Base-by-base conservation (phyloP, 306 rosid species). In the Rosa lucieae region DNA sequence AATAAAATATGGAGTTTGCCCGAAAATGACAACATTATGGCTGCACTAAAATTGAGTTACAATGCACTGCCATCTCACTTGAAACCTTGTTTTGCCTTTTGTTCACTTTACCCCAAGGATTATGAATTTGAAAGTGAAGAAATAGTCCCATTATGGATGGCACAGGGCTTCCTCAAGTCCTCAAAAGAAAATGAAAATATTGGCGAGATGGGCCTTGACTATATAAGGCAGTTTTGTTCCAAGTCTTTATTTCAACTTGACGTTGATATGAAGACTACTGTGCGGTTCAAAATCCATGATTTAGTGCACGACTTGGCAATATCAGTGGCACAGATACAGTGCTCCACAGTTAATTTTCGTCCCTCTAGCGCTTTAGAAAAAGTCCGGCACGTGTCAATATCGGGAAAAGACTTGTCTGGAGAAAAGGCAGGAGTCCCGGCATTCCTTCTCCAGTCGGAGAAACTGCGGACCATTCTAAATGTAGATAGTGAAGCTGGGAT, bases 261-360 rank as follows among this genome's bases (percentile, higher is more conserved):
- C 3, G 0, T 1, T 1, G 21, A 52, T 52, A 0, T 1, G 0
- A 52, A 52, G n/a, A 52, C 59, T 52, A 2, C 0, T 4, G 2
- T 52, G 21, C 1, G 0, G 6, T 52, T 52, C n/a, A 52, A 52
- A 6, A 17, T 52, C 1, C 59, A 52, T 18, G 59, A 17, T 52
- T 18, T 52, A 52, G 59, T 52, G 20, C 59, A 52, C 0, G 9
- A 52, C 2, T 52, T 52, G 17, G 59, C 59, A 18, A 52, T 17
- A 17, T 3, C 20, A 4, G n/a, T 52, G 23, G n/a, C 21, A 17
- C 2, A 0, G 4, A 1, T 1, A 14, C 23, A 18, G 0, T 52
- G 1, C 21, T 52, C 59, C 59, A 1, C 59, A 52, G 0, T 52
- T 52, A 17, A 17, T 6, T 3, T 3, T 0, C 59, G 59, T 52